Base-by-base conservation (phyloP, 306 rosid genomes). In the Adenanthera pavonina region DNA sequence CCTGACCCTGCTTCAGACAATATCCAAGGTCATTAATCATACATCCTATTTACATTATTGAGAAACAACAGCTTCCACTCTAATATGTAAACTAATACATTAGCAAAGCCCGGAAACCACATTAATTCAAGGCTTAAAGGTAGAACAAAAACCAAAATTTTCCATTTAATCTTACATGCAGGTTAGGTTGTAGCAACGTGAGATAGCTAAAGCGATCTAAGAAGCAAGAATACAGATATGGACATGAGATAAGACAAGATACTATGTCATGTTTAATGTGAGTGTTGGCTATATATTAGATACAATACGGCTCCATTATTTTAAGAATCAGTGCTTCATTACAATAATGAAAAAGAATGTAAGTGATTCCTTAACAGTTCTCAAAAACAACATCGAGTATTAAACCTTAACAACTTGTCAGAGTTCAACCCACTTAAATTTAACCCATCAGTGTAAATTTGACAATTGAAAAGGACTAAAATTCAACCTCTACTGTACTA, bases 1-100 rank as follows among this genome's bases (percentile, higher is more conserved):
- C 74, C 53, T 35, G 52, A 69, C 36, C 60, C 38, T 35, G 75
- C 57, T 79, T n/a, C 70, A 34, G 38, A 66, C n/a, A 20, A 75
- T 15, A 47, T 19, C 40, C 51, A 7, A 62, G 61, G 65, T 53
- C 44, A 78, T 38, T 19, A 53, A 78, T 54, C 46, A 7, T 30
- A 54, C 25, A 69, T 38, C 30, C 52, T 15, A 68, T 15, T 20
- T 44, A 43, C 13, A 59, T 12, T 35, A 49, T 19, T 36, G 20
- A 62, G 52, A 36, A 36, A 14, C 33, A 79, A 72, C n/a, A 54
- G 61, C 14, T 2, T 9, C 2, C 2, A 10, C 53, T 40, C 51
- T 67, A n/a, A 78, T 10, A 16, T n/a, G 13, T 5, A 17, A 46
- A 19, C 35, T 5, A 19, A 40, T 52, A 66, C 35, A 66, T 40